A percentile compares a stretch with the other conserved stretches of the same genome.
These are phyloP conservation scores for Blastobotrys parvus DNA, from an alignment of 805 yeast species.

Conservation along the genomic window DNA sequence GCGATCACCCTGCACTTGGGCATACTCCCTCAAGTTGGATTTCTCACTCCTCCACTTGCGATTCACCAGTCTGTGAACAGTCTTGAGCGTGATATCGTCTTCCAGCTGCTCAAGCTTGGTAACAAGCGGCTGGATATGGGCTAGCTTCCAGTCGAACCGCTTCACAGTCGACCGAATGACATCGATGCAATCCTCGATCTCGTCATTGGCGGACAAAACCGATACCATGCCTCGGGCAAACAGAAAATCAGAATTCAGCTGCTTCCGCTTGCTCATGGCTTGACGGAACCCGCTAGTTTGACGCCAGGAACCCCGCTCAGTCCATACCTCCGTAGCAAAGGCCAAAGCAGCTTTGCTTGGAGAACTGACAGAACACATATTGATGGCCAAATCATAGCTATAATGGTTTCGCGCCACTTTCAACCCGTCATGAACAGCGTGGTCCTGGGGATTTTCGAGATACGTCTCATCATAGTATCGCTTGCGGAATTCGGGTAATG, in stretches of 20 bases:
- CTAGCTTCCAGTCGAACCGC: constrained; percentile 54
- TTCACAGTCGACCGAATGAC: constrained; percentile 58
- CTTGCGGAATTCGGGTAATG: constrained; percentile 30
- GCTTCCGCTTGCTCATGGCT: constrained; percentile 28
- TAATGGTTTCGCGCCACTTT: constrained; percentile 37
- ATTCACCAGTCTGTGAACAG: neutral
- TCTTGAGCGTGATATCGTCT: neutral
- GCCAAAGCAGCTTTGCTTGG: constrained; percentile 39
- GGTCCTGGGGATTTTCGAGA: constrained; percentile 20
- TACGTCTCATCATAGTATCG: constrained; percentile 32
- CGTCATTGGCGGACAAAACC: constrained; percentile 45
- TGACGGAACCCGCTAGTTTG: constrained; percentile 43
- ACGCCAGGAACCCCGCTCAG: constrained; percentile 69
- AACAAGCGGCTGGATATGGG: neutral
- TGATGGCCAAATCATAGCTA: constrained; percentile 52
- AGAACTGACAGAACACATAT: constrained; percentile 45
- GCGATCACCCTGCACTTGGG: neutral
- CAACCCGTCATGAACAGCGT: constrained; percentile 11
- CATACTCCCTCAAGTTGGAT: neutral
- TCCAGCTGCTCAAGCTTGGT: neutral
- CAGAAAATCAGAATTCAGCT: constrained; percentile 45
- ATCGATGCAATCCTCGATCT: constrained; percentile 60
- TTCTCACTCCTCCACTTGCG: neutral
- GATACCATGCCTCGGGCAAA: constrained; percentile 69
- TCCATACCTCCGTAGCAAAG: constrained; percentile 64